Evolutionary conservation across 805 yeast species (phyloP).

Genomic region (Kodamaea laetipori): DNA sequence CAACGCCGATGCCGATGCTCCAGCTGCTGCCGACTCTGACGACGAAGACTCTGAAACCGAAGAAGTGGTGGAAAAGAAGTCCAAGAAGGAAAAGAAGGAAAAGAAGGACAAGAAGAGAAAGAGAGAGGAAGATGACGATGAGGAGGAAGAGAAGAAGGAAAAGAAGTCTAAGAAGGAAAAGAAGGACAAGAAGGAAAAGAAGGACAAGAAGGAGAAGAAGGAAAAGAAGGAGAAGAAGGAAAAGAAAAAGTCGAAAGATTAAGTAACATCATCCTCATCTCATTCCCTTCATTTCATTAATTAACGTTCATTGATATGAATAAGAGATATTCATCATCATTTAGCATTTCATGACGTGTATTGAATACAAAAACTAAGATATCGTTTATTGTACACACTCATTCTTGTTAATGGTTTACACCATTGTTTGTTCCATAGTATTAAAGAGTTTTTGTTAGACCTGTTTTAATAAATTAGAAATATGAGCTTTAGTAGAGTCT

Average conservation of each 20-base stretch:
- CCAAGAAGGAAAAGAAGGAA: slow-evolving; percentile 21
- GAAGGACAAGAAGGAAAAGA: slow-evolving; percentile 53
- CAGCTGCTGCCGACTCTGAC: slow-evolving; percentile 33
- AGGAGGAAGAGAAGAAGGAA: slow-evolving; percentile 42
- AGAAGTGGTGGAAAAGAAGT: slow-evolving; percentile 33
- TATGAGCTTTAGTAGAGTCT: too few relatives aligned
- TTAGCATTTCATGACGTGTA: slow-evolving; percentile 6
- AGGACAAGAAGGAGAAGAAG: slow-evolving; percentile 46
- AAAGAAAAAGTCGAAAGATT: slow-evolving; percentile 22
- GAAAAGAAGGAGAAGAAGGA: slow-evolving; percentile 40
- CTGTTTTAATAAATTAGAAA: slow-evolving; percentile 4
- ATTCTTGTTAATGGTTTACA: slow-evolving; percentile 3
- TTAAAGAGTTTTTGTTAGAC: slow-evolving; percentile 6
- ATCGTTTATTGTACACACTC: slow-evolving; percentile 2
- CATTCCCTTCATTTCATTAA: slow-evolving; percentile 5
- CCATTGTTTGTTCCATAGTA: slow-evolving; percentile 7
- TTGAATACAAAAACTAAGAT: slow-evolving; percentile 6
- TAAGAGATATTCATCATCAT: slow-evolving; percentile 6
- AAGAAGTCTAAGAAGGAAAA: slow-evolving; percentile 54
- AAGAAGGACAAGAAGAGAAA: slow-evolving; percentile 35
- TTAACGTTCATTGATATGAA: slow-evolving; percentile 5
- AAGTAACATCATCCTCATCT: slow-evolving; percentile 1
- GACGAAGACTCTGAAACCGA: slow-evolving; percentile 36
- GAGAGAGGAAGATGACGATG: slow-evolving; percentile 30
- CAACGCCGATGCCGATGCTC: slow-evolving; percentile 90